Percentiles rank a stretch among this genome's conserved stretches.
These are phyloP conservation scores for Fonsecaea pedrosoi DNA, from an alignment of 2,329 filamentous ascomycete genomes.

Conservation along the genomic window DNA sequence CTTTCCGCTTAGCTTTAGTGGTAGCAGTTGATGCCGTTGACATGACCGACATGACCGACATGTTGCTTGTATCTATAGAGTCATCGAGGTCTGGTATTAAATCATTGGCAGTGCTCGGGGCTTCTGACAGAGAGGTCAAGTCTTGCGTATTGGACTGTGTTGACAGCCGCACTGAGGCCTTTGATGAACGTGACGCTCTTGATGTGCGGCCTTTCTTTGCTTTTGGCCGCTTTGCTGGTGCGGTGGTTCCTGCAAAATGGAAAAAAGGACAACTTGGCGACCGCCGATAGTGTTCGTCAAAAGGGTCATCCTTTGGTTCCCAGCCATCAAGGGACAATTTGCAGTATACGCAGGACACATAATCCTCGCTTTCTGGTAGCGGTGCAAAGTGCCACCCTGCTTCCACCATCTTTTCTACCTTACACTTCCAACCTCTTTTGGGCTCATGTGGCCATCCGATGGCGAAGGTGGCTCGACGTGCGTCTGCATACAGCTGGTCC, in stretches of 20 bases:
- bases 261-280: slow-evolving; percentile 86
- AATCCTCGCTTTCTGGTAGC: slow-evolving; percentile 80
- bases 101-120: slow-evolving; percentile 39
- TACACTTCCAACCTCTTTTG: slow-evolving; percentile 88
- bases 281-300: slow-evolving; percentile 85
- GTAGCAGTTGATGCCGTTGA: slow-evolving; percentile 52
- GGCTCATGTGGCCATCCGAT: slow-evolving; percentile 85
- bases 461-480: slow-evolving; percentile 83
- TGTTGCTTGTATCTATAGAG: slow-evolving; percentile 61
- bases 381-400: slow-evolving; percentile 96
- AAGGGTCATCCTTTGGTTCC: slow-evolving; percentile 90
- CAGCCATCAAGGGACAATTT: slow-evolving; percentile 88
- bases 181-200: slow-evolving; percentile 59
- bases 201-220: slow-evolving; percentile 60
- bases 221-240: slow-evolving; percentile 61
- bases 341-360: slow-evolving; percentile 91
- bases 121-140: slow-evolving; percentile 49
- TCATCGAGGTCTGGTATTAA: slow-evolving; percentile 53
- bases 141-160: slow-evolving; percentile 56
- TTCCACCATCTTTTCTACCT: slow-evolving; percentile 86
- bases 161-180: slow-evolving; percentile 67
- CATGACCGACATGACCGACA: slow-evolving; percentile 45
- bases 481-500: slow-evolving; percentile 72
- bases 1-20: slow-evolving; percentile 55
- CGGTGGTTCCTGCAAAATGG: slow-evolving; percentile 64